phyloP scores from a whole-genome alignment of 768 basidiomycete species.

The Amanita inopinata region DNA sequence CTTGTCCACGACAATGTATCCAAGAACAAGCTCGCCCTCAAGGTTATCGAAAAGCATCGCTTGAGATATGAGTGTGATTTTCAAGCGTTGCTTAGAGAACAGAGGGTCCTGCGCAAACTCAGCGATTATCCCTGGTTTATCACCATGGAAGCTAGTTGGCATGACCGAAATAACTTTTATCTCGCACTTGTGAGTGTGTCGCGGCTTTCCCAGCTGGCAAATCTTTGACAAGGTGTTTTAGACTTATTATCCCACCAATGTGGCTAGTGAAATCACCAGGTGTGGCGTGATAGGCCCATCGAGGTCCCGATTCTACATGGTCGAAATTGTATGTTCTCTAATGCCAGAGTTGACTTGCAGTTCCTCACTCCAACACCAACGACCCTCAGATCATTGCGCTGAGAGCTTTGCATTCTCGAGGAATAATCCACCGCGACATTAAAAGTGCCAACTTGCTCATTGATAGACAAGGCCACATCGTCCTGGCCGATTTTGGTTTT shows the following conservation, averaged over 20 bases:
- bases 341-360: background rate
- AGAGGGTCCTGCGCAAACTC: conserved; percentile 6
- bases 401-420: background rate
- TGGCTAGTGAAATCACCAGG: background rate
- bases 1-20: conserved; percentile 8
- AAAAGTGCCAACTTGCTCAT: background rate
- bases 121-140: conserved; percentile 4
- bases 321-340: background rate
- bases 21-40: conserved; percentile 9
- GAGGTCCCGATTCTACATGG: background rate
- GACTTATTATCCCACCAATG: background rate
- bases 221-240: background rate
- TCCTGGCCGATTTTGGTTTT: background rate
- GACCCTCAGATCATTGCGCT: background rate
- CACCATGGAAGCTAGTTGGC: conserved; percentile 11
- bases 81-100: conserved; percentile 7
- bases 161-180: conserved; percentile 13
- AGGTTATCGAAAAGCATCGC: conserved; percentile 9
- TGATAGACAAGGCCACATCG: background rate
- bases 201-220: background rate
- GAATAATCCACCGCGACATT: background rate
- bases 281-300: background rate
- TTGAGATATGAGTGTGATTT: background rate
- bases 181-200: conserved; percentile 9
- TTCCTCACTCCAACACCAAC: background rate